Evolutionary conservation across 2,329 filamentous ascomycete genomes (phyloP), one percentile per base, ranked within the genome.

Genomic region (Incumbomyces delicatus): DNA sequence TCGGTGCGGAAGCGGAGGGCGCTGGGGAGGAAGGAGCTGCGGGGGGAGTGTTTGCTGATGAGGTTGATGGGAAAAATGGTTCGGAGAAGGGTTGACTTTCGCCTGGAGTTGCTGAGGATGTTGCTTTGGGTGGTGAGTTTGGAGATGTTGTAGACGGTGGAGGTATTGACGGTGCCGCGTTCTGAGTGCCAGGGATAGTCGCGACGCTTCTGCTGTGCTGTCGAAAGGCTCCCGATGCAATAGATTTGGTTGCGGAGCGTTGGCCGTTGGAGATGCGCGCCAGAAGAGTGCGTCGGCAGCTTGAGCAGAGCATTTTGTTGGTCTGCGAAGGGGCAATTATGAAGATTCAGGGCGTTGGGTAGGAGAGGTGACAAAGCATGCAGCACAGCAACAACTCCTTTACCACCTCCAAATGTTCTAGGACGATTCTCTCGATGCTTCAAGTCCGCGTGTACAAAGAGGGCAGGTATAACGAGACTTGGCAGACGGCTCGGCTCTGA

Each of bases 71-170:
- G 29, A 47, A 51, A 22, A 50, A 46, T 12, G 48, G 39, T 50
- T 50, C 64, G 53, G 65, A 68, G 41, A 66, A 55, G 20, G 65
- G 66, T 55, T 68, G 66, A 31, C 65, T 68, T 48, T 63, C 56
- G 36, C 61, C 64, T 29, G 65, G 63, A 22, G 63, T 63, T 27
- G 64, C 62, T 48, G 66, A 65, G 31, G 66, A 65, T 50, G 46
- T 47, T 4, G 49, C 35, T 30, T 43, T 32, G 33, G 53, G 53
- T 17, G 46, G 36, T 29, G 16, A 46, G 47, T 41, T 49, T 47
- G 2, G 41, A 20, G 43, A 48, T 8, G 16, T 27, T 17, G 49
- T 53, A 6, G 51, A 50, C 10, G 52, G 29, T 6, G 52, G 48
- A 10, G 53, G 50, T 51, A 46, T 47, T 12, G 47, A 27, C 17